phyloP scores from a whole-genome alignment of 345 rosid species.

The Microthlaspi erraticum region DNA sequence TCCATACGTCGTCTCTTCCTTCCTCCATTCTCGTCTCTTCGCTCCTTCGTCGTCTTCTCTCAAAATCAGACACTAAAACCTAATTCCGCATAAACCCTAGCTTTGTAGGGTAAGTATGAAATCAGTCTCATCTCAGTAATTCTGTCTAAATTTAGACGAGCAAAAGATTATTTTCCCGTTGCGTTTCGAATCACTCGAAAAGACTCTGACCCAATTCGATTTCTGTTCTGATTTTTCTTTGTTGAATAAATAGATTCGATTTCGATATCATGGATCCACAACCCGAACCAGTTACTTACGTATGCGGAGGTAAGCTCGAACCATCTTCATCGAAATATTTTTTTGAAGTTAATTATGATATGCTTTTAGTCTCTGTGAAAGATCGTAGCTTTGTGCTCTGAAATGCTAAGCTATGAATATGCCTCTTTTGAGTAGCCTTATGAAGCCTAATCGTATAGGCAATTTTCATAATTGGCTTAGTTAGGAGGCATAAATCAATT shows the following conservation, averaged over 20 bases:
- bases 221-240: background rate
- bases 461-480: constrained; percentile 41
- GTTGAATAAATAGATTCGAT: constrained; percentile 9
- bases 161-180: background rate
- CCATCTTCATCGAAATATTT: background rate
- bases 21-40: background rate
- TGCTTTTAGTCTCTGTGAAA: background rate
- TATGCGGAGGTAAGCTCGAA: constrained; percentile 69
- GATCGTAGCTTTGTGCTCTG: constrained; percentile 16
- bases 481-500: constrained; percentile 33
- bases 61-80: constrained; percentile 18
- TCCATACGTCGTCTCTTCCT: background rate
- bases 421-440: constrained; percentile 39
- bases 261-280: constrained; percentile 68
- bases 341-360: too few relatives aligned
- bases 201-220: background rate
- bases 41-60: background rate
- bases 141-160: background rate
- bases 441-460: constrained; percentile 12
- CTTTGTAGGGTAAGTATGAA: constrained; percentile 23
- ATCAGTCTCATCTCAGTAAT: background rate
- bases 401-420: background rate
- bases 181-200: background rate
- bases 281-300: constrained; percentile 85
- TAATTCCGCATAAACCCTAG: constrained; percentile 24